phyloP scores from a whole-genome alignment of 169 alveolate species.

The Plasmodium berghei region DNA sequence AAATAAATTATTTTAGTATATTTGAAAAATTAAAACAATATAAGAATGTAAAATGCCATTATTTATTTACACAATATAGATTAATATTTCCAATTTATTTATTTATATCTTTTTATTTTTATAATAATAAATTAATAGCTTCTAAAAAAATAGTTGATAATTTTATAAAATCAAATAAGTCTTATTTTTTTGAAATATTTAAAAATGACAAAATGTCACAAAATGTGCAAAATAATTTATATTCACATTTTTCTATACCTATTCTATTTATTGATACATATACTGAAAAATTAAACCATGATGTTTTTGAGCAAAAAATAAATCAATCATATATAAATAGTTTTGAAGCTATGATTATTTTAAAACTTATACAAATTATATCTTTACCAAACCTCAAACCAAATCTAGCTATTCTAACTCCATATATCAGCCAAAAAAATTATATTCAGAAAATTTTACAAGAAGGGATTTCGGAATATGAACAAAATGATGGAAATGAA shows the following conservation, averaged over 20 bases:
- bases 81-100: constrained; percentile 64
- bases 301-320: constrained; percentile 37
- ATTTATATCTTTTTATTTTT: constrained; percentile 67
- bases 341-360: constrained; percentile 46
- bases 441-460: constrained; percentile 38
- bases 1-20: constrained; percentile 67
- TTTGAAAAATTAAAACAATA: constrained; percentile 44
- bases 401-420: constrained; percentile 59
- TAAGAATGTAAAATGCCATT: constrained; percentile 31
- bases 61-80: constrained; percentile 42
- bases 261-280: constrained; percentile 67
- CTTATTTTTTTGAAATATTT: background rate
- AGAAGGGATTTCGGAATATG: background rate
- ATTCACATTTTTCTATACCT: background rate
- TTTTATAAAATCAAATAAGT: constrained; percentile 4
- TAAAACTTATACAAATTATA: constrained; percentile 28
- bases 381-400: background rate
- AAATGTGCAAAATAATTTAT: too few relatives aligned
- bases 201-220: background rate
- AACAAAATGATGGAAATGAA: background rate
- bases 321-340: constrained; percentile 50
- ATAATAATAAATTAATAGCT: constrained; percentile 63
- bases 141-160: constrained; percentile 41
- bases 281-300: constrained; percentile 3
- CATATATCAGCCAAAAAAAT: constrained; percentile 55